These are phyloP conservation scores for Tricholoma bakamatsutake DNA, from an alignment of 768 basidiomycete genomes.

Conservation along the genomic window DNA sequence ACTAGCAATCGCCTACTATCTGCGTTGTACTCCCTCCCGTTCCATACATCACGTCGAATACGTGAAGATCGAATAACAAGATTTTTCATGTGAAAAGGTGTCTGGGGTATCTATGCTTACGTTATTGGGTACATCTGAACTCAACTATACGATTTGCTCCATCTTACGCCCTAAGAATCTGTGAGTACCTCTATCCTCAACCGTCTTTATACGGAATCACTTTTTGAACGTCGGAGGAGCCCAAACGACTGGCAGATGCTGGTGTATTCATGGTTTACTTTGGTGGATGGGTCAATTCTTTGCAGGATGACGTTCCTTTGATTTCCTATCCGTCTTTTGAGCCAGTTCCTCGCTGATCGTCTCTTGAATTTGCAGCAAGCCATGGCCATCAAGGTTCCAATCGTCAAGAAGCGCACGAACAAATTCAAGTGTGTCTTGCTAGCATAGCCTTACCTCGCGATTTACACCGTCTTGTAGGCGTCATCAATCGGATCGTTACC, in stretches of 20 bases:
- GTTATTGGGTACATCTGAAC: constrained; percentile 14
- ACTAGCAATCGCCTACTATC: not conserved
- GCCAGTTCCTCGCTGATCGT: constrained; percentile 19
- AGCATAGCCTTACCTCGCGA: constrained; percentile 3
- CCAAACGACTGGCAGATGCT: constrained; percentile 8
- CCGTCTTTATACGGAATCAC: constrained; percentile 11
- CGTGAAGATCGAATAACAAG: not conserved
- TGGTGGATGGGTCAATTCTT: constrained; percentile 14
- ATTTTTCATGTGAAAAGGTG: constrained; percentile 4
- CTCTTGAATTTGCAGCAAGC: constrained; percentile 24
- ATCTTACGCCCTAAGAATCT: constrained; percentile 43
- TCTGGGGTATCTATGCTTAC: constrained; percentile 18
- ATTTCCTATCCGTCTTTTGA: constrained; percentile 7
- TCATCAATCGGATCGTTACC: constrained; percentile 98
- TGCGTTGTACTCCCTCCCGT: not conserved
- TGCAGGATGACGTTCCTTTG: constrained; percentile 30
- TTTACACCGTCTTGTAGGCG: constrained; percentile 47
- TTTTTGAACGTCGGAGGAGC: constrained; percentile 9
- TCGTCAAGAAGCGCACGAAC: constrained; percentile 97
- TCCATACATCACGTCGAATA: not conserved
- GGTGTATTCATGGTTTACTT: constrained; percentile 1
- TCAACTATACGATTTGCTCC: constrained; percentile 29
- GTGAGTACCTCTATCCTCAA: constrained; percentile 40
- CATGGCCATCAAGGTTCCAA: constrained; percentile 50
- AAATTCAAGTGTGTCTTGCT: constrained; percentile 79